phyloP scores from a whole-genome alignment of 305 asterid species.

The Solanum hybrid region DNA sequence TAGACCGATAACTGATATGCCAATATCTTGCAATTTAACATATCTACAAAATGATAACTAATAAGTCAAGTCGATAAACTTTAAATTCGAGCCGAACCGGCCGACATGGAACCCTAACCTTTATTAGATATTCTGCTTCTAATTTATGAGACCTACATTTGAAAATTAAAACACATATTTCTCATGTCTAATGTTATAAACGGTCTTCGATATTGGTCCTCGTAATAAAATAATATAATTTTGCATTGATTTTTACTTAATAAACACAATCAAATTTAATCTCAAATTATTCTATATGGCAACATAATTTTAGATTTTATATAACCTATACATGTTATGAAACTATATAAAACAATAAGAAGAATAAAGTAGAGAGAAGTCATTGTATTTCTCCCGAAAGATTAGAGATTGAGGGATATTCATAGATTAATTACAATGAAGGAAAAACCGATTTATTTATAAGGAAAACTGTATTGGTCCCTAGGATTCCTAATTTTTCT shows the following conservation, averaged over 20 bases:
- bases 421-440: background rate
- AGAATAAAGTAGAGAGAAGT: background rate
- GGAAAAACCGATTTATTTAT: background rate
- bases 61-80: background rate
- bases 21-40: background rate
- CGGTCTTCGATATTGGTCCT: background rate
- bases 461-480: background rate
- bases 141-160: background rate
- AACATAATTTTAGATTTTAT: too few species aligned
- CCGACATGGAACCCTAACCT: background rate
- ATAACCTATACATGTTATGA: background rate
- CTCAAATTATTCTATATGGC: background rate
- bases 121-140: background rate
- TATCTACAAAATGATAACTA: background rate
- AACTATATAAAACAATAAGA: background rate
- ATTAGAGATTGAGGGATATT: background rate
- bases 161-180: background rate
- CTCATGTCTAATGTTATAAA: background rate
- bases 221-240: too few species aligned
- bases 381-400: background rate
- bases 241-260: background rate
- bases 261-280: background rate
- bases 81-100: background rate
- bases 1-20: background rate
- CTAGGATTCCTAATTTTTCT: background rate